Evolutionary conservation across 2,329 filamentous ascomycete species (phyloP).

Genomic region (Leptographium flavum): DNA sequence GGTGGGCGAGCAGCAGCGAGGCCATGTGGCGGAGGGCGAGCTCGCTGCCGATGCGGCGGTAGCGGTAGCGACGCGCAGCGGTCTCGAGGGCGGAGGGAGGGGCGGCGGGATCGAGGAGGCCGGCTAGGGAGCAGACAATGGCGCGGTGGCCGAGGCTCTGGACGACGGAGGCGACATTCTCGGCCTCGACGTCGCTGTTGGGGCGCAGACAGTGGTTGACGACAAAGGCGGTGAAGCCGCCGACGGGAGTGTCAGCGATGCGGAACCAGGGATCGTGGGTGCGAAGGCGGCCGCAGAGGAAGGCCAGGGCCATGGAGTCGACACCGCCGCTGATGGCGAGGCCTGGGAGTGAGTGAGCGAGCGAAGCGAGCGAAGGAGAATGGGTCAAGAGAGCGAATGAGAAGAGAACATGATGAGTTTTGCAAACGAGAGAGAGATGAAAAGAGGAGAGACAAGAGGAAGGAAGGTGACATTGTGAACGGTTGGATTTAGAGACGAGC

Average conservation of each 20-base stretch:
- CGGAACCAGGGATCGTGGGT: slow-evolving; percentile 18
- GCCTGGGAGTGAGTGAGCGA: slow-evolving; percentile 26
- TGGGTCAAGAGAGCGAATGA: background rate
- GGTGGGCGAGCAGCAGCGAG: slow-evolving; percentile 67
- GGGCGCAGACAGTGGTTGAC: slow-evolving; percentile 44
- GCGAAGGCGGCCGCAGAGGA: slow-evolving; percentile 44
- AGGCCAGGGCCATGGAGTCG: slow-evolving; percentile 93
- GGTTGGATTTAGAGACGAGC: background rate
- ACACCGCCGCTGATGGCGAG: slow-evolving; percentile 85
- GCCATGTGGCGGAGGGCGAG: slow-evolving; percentile 38
- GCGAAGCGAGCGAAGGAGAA: background rate
- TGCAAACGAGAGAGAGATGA: background rate
- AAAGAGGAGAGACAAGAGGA: background rate
- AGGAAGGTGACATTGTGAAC: background rate
- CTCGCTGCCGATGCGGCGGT: slow-evolving; percentile 50
- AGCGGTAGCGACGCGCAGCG: slow-evolving; percentile 58
- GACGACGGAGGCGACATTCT: slow-evolving; percentile 24
- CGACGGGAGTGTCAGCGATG: slow-evolving; percentile 30
- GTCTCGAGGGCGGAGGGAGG: slow-evolving; percentile 62
- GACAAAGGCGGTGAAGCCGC: slow-evolving; percentile 29
- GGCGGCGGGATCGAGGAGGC: slow-evolving; percentile 27
- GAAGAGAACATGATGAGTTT: background rate
- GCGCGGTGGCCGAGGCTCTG: slow-evolving; percentile 19
- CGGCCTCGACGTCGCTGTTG: slow-evolving; percentile 38
- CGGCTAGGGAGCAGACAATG: slow-evolving; percentile 19